A percentile compares a stretch with the other conserved stretches of the same genome.
phyloP scores from a whole-genome alignment of 495 filamentous ascomycete genomes.

The Neurospora africana region DNA sequence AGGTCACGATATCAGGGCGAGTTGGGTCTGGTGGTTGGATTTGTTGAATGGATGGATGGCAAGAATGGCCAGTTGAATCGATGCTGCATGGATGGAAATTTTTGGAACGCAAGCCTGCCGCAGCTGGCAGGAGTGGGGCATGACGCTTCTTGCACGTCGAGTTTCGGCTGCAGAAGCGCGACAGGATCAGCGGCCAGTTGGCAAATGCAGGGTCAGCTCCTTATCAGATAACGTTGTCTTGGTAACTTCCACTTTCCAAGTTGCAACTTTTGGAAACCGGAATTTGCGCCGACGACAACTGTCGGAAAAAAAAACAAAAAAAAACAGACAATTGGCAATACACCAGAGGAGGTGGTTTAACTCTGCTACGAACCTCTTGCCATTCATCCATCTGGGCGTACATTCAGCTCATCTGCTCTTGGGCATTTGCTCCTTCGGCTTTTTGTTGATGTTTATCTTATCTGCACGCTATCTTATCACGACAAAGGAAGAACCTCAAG shows the following conservation, averaged over 20 bases:
- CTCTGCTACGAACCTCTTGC: too few species aligned
- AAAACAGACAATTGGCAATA: too few species aligned
- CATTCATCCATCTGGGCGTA: too few species aligned
- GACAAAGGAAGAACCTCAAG: too few species aligned
- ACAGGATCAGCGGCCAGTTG: neutral
- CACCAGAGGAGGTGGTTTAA: too few species aligned
- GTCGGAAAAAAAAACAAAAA: neutral
- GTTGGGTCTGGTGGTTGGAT: neutral
- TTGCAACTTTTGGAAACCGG: neutral
- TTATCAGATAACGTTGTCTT: neutral
- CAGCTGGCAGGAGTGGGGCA: constrained; percentile 7
- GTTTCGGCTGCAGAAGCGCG: neutral
- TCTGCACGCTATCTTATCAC: neutral
- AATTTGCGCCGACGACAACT: neutral
- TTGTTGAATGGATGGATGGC: neutral
- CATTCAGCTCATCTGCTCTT: too few species aligned
- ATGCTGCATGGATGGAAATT: constrained; percentile 7
- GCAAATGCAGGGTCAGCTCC: neutral
- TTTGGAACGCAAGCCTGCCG: constrained; percentile 10
- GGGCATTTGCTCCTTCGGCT: neutral
- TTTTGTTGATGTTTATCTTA: neutral
- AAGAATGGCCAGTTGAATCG: neutral
- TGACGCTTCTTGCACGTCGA: neutral
- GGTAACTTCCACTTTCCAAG: neutral
- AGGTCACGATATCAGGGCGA: neutral